Base-by-base conservation (phyloP, 2,329 filamentous ascomycete species). In the Aphanoascus verrucosus region DNA sequence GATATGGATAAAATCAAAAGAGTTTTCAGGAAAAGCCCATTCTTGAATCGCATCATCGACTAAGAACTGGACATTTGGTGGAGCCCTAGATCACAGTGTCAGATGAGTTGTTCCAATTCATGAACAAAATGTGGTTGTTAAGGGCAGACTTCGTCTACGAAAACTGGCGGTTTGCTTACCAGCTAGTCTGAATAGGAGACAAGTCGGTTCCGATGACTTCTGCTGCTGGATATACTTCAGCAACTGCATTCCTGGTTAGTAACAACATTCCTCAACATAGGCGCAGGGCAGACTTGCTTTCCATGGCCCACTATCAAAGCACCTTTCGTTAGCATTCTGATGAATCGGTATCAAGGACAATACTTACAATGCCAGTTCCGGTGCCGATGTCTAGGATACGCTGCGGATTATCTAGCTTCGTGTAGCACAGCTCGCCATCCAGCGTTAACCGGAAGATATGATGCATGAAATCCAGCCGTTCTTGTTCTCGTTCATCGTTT, bases 21-120 rank as follows among this genome's bases (percentile, higher is more conserved):
- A 64, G 12, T 55, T 28, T 51, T 75, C 69, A 3, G 71, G 65
- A 48, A 77, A 78, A 23, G 73, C 65, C 82, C 82, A 85, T 7
- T 78, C 72, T 45, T 77, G 72, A 57, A 83, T 79, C 49, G 76
- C 75, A 61, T 84, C 81, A 60, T 84, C 81, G 8, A 85, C 74
- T 55, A 82, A 70, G 66, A 83, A 83, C 6, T 71, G 72, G n/a
- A 80, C 72, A 61, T 84, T 84, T 9, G 77, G 73, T 14, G 80
- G 81, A 11, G 83, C 72, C 61, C 74, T 74, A 19, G 17, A 31
- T 46, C 9, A 28, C 37, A 14, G 31, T 1, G 1, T 48, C 32
- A 44, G 47, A 47, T 28, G 34, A 5, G 5, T 19, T 5, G n/a
- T 15, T 8, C 9, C 45, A 35, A 28, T 9, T 23, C 9, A 12